Percentiles rank a stretch among this genome's conserved stretches.
These are phyloP conservation scores for Fusarium napiforme DNA, from an alignment of 2,329 filamentous ascomycete genomes.

Conservation along the genomic window DNA sequence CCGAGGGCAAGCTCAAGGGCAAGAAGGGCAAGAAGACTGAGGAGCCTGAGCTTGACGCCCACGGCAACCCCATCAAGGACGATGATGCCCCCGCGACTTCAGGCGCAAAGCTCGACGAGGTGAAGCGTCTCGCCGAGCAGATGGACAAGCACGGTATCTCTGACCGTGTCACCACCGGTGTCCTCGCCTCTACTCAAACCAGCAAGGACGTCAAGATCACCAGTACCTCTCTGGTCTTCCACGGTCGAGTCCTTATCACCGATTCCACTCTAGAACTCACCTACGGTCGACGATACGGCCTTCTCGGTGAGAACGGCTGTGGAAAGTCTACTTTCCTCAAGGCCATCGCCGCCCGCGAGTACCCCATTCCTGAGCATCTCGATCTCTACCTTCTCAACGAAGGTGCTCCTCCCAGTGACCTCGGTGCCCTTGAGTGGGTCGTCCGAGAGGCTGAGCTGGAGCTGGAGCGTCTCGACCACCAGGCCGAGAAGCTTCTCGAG, in stretches of 20 bases:
- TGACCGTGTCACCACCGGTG: conserved; percentile 97
- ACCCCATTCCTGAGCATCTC: conserved; percentile 93
- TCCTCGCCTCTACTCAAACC: conserved; percentile 83
- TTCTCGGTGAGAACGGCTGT: conserved; percentile 98
- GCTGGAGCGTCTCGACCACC: conserved; percentile 86
- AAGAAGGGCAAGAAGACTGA: conserved; percentile 80
- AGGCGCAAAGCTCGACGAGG: conserved; percentile 78
- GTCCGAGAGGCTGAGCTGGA: conserved; percentile 93
- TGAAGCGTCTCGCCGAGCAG: conserved; percentile 89
- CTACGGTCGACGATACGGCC: conserved; percentile 91
- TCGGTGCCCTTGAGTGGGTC: conserved; percentile 97
- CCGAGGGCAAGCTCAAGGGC: conserved; percentile 74
- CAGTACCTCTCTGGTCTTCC: conserved; percentile 93
- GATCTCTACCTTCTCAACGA: conserved; percentile 99
- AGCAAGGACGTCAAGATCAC: conserved; percentile 98
- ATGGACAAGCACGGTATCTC: conserved; percentile 97
- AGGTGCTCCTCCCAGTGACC: conserved; percentile 87
- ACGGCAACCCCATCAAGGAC: conserved; percentile 65
- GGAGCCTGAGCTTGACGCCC: conserved; percentile 71
- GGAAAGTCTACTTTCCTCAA: conserved; percentile 99
- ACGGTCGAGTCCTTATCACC: conserved; percentile 94
- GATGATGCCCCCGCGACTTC: conserved; percentile 75
- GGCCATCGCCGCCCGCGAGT: conserved; percentile 92
- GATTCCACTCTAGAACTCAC: conserved; percentile 94
- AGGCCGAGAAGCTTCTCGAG: conserved; percentile 91